A percentile compares a stretch with the other conserved stretches of the same genome.
Evolutionary conservation across 192 early-diverging fungal species (phyloP).

Genomic region (Dissophora ornata): DNA sequence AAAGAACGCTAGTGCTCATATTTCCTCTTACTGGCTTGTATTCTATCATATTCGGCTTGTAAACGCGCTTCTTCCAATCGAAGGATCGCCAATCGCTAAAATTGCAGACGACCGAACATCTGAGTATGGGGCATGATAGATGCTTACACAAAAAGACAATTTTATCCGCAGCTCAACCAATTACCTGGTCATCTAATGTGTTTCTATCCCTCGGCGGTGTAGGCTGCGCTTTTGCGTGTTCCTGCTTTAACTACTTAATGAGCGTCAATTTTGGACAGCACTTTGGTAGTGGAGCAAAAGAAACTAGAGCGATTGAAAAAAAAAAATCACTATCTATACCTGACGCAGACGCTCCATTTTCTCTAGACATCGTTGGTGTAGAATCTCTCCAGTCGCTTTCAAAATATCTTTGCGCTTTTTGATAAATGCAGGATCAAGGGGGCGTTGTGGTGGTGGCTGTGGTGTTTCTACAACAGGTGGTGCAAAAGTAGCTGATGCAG

Average conservation of each 20-base stretch:
- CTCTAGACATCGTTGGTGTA: conserved; percentile 23
- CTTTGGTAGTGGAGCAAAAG: no score
- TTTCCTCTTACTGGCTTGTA: conserved; percentile 20
- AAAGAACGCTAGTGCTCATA: no score
- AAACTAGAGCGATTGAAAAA: no score
- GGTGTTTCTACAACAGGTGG: neutral
- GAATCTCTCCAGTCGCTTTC: conserved; percentile 18
- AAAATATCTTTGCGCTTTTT: conserved; percentile 23
- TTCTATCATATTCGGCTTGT: conserved; percentile 5
- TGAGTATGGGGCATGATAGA: no score
- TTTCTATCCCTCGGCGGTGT: neutral
- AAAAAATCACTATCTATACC: neutral
- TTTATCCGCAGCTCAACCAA: no score
- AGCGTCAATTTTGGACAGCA: neutral
- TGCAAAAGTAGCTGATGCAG: neutral
- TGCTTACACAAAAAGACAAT: no score
- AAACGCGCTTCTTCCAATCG: conserved; percentile 32
- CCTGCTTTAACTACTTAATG: neutral
- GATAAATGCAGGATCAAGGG: conserved; percentile 4
- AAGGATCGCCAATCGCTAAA: conserved; percentile 31
- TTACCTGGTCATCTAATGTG: conserved; percentile 4
- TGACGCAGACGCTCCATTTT: conserved; percentile 27
- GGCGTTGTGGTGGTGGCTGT: neutral
- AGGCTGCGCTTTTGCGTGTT: neutral
- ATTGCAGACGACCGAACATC: neutral